phyloP scores from a whole-genome alignment of 495 filamentous ascomycete species.

The Penicillium macrosclerotiorum region DNA sequence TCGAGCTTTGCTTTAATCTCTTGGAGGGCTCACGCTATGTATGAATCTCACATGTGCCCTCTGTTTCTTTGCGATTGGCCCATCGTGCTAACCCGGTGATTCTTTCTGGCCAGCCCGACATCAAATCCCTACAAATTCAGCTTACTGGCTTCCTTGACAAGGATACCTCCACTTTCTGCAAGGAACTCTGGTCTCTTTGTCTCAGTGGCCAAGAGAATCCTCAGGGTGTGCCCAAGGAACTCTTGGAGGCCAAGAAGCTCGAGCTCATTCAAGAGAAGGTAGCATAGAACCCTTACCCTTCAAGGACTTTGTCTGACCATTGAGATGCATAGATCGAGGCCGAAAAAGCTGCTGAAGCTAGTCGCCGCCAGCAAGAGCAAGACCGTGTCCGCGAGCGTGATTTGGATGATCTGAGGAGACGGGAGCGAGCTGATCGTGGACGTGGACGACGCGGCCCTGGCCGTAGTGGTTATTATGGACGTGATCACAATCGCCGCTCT shows the following conservation, averaged over 20 bases:
- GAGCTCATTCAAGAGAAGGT: slow-evolving; percentile 95
- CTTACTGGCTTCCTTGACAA: slow-evolving; percentile 95
- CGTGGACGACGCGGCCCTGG: slow-evolving; percentile 58
- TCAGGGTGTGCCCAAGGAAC: slow-evolving; percentile 89
- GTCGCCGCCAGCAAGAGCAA: slow-evolving; percentile 65
- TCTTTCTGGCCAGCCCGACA: slow-evolving; percentile 69
- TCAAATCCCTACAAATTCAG: slow-evolving; percentile 89
- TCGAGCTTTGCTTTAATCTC: slow-evolving; percentile 86
- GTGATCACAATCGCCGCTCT: slow-evolving; percentile 58
- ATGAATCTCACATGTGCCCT: slow-evolving; percentile 37
- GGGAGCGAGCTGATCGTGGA: slow-evolving; percentile 69
- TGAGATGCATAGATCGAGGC: slow-evolving; percentile 63
- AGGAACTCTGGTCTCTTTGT: slow-evolving; percentile 87
- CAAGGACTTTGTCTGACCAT: slow-evolving; percentile 7
- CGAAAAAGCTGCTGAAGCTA: slow-evolving; percentile 77
- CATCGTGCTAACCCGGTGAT: slow-evolving; percentile 10
- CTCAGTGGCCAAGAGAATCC: slow-evolving; percentile 85
- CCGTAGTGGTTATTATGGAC: slow-evolving; percentile 47
- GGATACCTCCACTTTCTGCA: slow-evolving; percentile 86
- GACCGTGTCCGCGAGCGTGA: slow-evolving; percentile 58
- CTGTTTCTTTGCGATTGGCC: slow-evolving; percentile 1
- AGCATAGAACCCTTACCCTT: not conserved
- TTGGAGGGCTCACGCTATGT: slow-evolving; percentile 80
- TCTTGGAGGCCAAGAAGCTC: slow-evolving; percentile 92
- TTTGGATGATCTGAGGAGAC: slow-evolving; percentile 63